Evolutionary conservation across 805 yeast genomes (phyloP).

Genomic region (Candida xiaguanensis): DNA sequence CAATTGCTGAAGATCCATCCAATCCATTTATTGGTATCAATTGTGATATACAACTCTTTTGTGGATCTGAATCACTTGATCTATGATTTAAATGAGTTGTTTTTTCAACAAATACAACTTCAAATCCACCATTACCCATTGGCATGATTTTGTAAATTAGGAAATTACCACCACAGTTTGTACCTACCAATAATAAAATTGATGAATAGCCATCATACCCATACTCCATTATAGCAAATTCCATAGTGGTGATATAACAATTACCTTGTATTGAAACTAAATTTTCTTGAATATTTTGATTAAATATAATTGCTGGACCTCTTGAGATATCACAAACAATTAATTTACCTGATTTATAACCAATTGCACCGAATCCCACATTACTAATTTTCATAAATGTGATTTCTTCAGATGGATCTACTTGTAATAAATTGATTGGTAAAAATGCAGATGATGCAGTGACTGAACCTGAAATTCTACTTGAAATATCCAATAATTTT

Average conservation of each 20-base stretch:
- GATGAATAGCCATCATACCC: slow-evolving; percentile 69
- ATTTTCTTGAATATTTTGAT: slow-evolving; percentile 24
- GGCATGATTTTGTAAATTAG: slow-evolving; percentile 65
- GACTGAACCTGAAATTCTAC: slow-evolving; percentile 46
- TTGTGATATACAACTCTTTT: slow-evolving; percentile 49
- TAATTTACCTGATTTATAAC: slow-evolving; percentile 71
- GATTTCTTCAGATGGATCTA: slow-evolving; percentile 41
- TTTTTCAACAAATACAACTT: slow-evolving; percentile 48
- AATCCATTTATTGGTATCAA: slow-evolving; percentile 57
- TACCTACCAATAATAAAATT: slow-evolving; percentile 72
- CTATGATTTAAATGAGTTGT: slow-evolving; percentile 34
- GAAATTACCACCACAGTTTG: slow-evolving; percentile 66
- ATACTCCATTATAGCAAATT: slow-evolving; percentile 68
- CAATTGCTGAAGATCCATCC: slow-evolving; percentile 63
- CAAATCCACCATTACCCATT: slow-evolving; percentile 54
- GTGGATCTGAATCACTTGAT: slow-evolving; percentile 34
- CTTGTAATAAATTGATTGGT: slow-evolving; percentile 28
- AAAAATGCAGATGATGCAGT: slow-evolving; percentile 28
- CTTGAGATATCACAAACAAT: slow-evolving; percentile 70
- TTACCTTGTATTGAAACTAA: slow-evolving; percentile 28
- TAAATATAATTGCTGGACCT: slow-evolving; percentile 65
- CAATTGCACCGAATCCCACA: slow-evolving; percentile 81
- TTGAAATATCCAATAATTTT: slow-evolving; percentile 46
- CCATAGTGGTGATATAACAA: slow-evolving; percentile 53
- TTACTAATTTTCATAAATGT: slow-evolving; percentile 65